Percentiles rank a stretch among this genome's conserved stretches.
Conservation (phyloP, 73 alveolate genomes). For the Paramecium biaurelia region DNA sequence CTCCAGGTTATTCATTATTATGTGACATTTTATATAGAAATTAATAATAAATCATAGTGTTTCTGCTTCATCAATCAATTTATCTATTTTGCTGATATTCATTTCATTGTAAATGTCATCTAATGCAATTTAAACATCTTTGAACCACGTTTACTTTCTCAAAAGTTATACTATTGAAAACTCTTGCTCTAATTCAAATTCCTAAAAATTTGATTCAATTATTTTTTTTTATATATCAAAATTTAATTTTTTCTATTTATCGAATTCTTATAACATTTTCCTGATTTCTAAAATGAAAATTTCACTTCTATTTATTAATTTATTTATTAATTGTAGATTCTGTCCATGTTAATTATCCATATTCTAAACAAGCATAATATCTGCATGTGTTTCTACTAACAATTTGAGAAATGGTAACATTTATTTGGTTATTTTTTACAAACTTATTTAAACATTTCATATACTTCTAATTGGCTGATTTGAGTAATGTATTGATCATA, state of each 20-base stretch:
- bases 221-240: not conserved
- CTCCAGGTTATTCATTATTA: slow-evolving; percentile 21
- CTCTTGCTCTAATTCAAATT: not conserved
- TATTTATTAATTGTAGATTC: not conserved
- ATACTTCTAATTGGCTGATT: not conserved
- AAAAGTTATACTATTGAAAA: not conserved
- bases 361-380: not conserved
- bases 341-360: not conserved
- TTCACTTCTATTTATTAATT: not conserved
- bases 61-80: not conserved
- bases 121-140: not conserved
- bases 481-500: not conserved
- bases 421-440: not conserved
- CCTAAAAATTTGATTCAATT: not conserved
- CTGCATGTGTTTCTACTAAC: not conserved
- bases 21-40: not conserved
- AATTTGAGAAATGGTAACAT: not conserved
- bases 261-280: not conserved
- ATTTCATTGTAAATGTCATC: not conserved
- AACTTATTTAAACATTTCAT: not conserved
- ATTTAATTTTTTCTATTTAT: not conserved
- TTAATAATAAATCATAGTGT: not conserved
- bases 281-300: not conserved
- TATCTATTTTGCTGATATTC: not conserved
- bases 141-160: not conserved